Base-by-base conservation (phyloP, 2,329 filamentous ascomycete species). In the Aaosphaeria arxii region DNA sequence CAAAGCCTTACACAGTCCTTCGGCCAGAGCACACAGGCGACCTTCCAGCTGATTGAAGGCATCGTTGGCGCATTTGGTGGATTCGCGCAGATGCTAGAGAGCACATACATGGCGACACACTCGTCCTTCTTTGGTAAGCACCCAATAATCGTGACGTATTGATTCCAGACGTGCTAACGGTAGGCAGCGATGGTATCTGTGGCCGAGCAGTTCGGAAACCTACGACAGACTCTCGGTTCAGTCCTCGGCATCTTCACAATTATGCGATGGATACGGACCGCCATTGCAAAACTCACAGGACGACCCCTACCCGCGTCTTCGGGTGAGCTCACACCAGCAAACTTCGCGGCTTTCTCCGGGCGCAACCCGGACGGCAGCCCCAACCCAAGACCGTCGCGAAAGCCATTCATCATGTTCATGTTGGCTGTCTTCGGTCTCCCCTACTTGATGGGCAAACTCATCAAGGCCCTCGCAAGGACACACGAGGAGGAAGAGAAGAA, bases 31-130 rank as follows among this genome's bases (percentile, higher is more conserved):
- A 99, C 95, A 0, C 89, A 94, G 61, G 89, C 92, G 7, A 99
- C 94, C 0, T 99, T 99, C 67, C 94, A 97, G 77, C 90, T 99
- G 80, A 90, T 99, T 44, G 94, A 99, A 75, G 94, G 91, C 59
- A 88, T 99, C 49, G 94, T 99, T 11, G 89, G 90, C 28, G 91
- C 94, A 2, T 99, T 99, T 76, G 91, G 91, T 17, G 94, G 95
- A 0, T 97, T 99, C 67, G 90, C 95, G 9, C 94, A 99, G 76
- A 99, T 99, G 94, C 80, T 99, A 30, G 94, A 99, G 74, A 97
- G 94, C 77, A 97, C 94, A 7, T 99, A 96, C 64, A 99, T 99
- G 95, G 94, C 95, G 30, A 99, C 94, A 0, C 94, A 99, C 72
- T 96, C 91, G 5, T 96, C 90, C 46, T 99, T 99, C 73, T 99